Evolutionary conservation across 2,329 filamentous ascomycete species (phyloP), one percentile per base, ranked within the genome.

Genomic region (Bipolaris cookei): DNA sequence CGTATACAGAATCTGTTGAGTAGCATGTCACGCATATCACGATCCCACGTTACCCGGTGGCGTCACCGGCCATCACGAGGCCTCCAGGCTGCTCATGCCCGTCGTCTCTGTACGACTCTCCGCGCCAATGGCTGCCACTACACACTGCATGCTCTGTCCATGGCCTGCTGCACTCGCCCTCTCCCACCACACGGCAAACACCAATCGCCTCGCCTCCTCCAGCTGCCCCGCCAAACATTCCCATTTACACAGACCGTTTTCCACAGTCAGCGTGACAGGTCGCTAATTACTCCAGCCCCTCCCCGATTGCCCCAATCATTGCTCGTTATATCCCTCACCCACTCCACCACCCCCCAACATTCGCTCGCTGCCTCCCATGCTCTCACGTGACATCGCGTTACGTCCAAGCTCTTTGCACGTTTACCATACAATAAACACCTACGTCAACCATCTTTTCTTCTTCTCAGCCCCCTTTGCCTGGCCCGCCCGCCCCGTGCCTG

Each of bases 81-180:
- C 58, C 35, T 30, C 39, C 44, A 43, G 34, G 32, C 39, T 55
- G 35, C 51, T 32, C 28, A n/a, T 5, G 8, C 32, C 25, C 21
- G 3, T 18, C 23, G 39, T 55, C 45, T 55, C 42, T 58, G 63
- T 45, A 50, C 25, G 42, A 60, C 58, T 32, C 8, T 28, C 38
- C 18, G 51, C 52, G 28, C 62, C 59, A 68, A 68, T 68, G 14
- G 46, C 51, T 46, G 41, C 16, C 45, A 8, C 21, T 7, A 32
- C n/a, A 54, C 20, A 30, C 58, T 51, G 61, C 61, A 68, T 66
- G 65, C 62, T 63, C 59, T 54, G 42, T 44, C 56, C 44, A 61
- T 32, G 44, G 23, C 32, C 46, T 39, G 23, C 18, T 42, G 59
- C 61, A 56, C 44, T 59, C 56, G 58, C 44, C 58, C 56, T 63